A percentile compares a stretch with the other conserved stretches of the same genome.
Conservation (phyloP, 2,329 filamentous ascomycete species). For the Chrysosporium queenslandicum region DNA sequence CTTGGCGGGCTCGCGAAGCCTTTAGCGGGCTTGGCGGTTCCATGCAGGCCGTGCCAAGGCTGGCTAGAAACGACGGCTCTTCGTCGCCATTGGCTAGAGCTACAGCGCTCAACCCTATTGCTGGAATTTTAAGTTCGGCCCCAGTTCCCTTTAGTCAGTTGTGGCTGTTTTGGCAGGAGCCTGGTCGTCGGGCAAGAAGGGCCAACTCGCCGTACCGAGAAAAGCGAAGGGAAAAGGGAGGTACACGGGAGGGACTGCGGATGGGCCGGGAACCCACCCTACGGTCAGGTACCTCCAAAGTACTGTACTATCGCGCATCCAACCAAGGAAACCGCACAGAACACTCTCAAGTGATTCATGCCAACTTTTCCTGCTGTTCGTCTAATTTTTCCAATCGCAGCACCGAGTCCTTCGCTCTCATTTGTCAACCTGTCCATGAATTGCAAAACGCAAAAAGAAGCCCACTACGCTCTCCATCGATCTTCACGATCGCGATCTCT, state of each 20-base stretch:
- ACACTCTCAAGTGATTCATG: no score
- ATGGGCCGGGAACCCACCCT: no score
- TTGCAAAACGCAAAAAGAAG: neutral
- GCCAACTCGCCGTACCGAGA: neutral
- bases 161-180: neutral
- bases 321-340: no score
- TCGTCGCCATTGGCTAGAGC: neutral
- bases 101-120: neutral
- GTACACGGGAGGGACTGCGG: no score
- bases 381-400: neutral
- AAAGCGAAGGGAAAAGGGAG: no score
- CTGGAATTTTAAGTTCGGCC: conserved; percentile 5
- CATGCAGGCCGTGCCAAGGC: neutral
- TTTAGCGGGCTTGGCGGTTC: conserved; percentile 1
- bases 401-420: neutral
- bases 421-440: neutral
- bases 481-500: no score
- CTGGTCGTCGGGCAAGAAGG: neutral
- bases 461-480: neutral
- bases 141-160: neutral
- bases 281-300: no score
- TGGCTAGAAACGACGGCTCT: neutral
- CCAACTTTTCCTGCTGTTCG: neutral
- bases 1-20: neutral
- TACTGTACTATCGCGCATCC: no score